Evolutionary conservation across 2,329 filamentous ascomycete species (phyloP), one percentile per base, ranked within the genome.

Genomic region (Ascomycota sp.): DNA sequence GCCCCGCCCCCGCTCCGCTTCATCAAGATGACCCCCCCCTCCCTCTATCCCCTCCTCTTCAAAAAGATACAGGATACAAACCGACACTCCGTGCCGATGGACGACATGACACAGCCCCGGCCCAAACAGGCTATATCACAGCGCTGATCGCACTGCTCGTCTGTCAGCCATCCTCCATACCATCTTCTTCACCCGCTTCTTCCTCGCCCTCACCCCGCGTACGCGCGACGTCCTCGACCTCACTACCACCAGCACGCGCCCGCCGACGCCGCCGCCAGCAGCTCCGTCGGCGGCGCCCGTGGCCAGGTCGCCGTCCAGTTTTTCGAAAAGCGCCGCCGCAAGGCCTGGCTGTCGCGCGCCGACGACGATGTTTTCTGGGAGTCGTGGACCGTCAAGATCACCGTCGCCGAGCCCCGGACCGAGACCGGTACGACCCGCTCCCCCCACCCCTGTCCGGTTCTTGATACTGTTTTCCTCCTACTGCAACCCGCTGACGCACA

Each of bases 151-250:
- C n/a, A n/a, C n/a, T n/a, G n/a, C 11, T 3, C 19, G 22, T 10
- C 17, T 19, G 17, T 25, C 44, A 92, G 86, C 79, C 38, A 79
- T 94, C 50, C 68, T 95, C 29, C 85, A 94, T 53, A 91, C 85
- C 30, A 94, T 95, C 52, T 98, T 95, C 70, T 95, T 95, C 66
- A 85, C 94, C 59, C 78, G 89, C 46, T 92, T 86, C 68, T 94
- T 95, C 62, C 82, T 82, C 33, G 75, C 81, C 34, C 68, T 94
- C 42, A 62, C 69, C 25, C 86, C 89, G 5, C 69, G 71, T 38
- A 83, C 81, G 38, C 75, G 82, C 56, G 85, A 94, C 47, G 73
- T 94, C 38, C 74, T 94, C 40, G 85, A 92, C 53, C 67, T 93
- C 36, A 85, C 82, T 22, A n/a, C n/a, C n/a, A n/a, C n/a, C n/a